These are phyloP conservation scores for Botrytis deweyae DNA, from an alignment of 2,329 filamentous ascomycete species.

Conservation along the genomic window DNA sequence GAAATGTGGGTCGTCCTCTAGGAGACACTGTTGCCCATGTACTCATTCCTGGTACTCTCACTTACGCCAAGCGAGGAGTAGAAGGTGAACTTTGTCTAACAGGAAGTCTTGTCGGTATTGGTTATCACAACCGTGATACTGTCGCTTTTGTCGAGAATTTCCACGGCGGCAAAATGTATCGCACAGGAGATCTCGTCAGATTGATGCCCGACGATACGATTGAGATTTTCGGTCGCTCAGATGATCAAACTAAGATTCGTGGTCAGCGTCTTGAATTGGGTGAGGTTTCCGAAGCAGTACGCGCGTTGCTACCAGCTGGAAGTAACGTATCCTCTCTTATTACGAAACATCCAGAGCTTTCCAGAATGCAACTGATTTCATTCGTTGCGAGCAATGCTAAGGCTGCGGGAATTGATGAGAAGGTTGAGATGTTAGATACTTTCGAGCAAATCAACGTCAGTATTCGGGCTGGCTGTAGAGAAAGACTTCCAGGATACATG, in stretches of 20 bases:
- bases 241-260: conserved; percentile 58
- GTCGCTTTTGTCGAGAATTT: conserved; percentile 15
- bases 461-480: conserved; percentile 36
- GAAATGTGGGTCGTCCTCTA: conserved; percentile 8
- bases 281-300: conserved; percentile 2
- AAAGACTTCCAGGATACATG: conserved; percentile 32
- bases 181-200: conserved; percentile 56
- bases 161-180: conserved; percentile 16
- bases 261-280: conserved; percentile 26
- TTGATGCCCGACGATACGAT: conserved; percentile 52
- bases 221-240: conserved; percentile 58
- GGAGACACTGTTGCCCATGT: conserved; percentile 14
- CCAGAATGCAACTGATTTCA: conserved; percentile 4
- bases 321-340: conserved; percentile 2
- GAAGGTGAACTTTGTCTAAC: conserved; percentile 15
- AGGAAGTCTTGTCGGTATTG: conserved; percentile 10
- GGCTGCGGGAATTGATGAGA: neutral
- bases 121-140: conserved; percentile 11
- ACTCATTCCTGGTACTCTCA: conserved; percentile 10
- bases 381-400: conserved; percentile 6
- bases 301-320: neutral
- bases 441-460: conserved; percentile 41
- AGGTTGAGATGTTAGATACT: neutral
- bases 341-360: neutral
- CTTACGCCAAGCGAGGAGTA: neutral